phyloP scores from a whole-genome alignment of 805 yeast species.

The Hanseniaspora clermontiae region DNA sequence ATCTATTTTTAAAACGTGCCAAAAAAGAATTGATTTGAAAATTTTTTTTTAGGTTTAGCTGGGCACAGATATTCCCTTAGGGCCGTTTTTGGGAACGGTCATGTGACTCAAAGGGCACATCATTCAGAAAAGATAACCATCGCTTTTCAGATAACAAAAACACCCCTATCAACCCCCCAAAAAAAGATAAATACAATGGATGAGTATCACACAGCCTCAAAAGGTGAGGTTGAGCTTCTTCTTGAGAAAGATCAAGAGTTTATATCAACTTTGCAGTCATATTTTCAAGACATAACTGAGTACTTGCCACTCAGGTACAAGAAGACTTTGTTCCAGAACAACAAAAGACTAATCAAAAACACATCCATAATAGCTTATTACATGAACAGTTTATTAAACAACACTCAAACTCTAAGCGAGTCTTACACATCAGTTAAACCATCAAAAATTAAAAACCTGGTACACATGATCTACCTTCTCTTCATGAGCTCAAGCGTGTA shows the following conservation, averaged over 20 bases:
- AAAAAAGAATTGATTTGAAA: too few species aligned
- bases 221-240: background rate
- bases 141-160: too few species aligned
- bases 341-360: background rate
- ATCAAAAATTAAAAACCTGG: background rate
- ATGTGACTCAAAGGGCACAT: too few species aligned
- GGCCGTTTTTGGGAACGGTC: too few species aligned
- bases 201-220: background rate
- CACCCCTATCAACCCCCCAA: too few species aligned
- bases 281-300: background rate
- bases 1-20: too few species aligned
- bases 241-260: background rate
- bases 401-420: background rate
- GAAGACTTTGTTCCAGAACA: background rate
- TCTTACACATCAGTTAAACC: background rate
- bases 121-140: too few species aligned
- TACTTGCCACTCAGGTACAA: background rate
- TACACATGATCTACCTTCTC: background rate
- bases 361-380: background rate
- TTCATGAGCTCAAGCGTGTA: background rate
- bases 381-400: background rate
- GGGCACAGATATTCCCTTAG: too few species aligned
- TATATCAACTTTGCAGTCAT: background rate
- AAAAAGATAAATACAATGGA: background rate
- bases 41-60: too few species aligned